Evolutionary conservation across 75 land plant species (phyloP), one percentile per base, ranked within the genome.

Genomic region (Chamaecyparis obtusa): DNA sequence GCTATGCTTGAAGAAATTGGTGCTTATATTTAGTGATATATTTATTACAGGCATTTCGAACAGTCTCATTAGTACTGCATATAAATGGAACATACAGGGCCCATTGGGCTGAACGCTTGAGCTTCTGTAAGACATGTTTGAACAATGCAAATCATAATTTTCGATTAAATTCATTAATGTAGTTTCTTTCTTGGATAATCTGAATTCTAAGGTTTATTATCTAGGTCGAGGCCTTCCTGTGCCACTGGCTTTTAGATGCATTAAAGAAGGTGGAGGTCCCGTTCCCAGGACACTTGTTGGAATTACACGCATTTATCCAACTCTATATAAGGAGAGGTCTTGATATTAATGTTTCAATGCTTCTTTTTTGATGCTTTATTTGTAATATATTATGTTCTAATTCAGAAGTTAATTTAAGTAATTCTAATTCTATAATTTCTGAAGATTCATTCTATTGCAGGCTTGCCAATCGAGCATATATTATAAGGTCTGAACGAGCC

Each of bases 21-120:
- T 55, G 19, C 69, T 84, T 56, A 51, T 46, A 37, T 86, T 9
- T 82, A 54, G 14, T 72, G 43, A 24, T 49, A 54, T 85, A n/a
- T 71, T 64, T 13, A 60, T 87, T 86, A 77, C 90, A 96, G 98
- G 94, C 90, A 41, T 84, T 92, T 41, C 74, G 49, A 27, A 57
- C 89, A 9, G 89, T 90, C 84, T 88, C 86, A 87, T 78, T 96
- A 43, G 32, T 76, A 21, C 44, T 95, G 86, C 93, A 96, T 81
- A 85, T 90, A 27, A 96, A 96, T 91, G 98, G 98, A 41, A 96
- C 96, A 27, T 95, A 90, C 75, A 89, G 96, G 89, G 94, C 96
- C 41, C 93, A 91, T 55, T 96, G 98, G 98, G 92, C 91, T 83
- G 95, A 95, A 57, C 89, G 90, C 24, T 72, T 96, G 83, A 96